Evolutionary conservation across 208 protist species (phyloP), one percentile per base, ranked within the genome.

Genomic region (Angomonas deanei): DNA sequence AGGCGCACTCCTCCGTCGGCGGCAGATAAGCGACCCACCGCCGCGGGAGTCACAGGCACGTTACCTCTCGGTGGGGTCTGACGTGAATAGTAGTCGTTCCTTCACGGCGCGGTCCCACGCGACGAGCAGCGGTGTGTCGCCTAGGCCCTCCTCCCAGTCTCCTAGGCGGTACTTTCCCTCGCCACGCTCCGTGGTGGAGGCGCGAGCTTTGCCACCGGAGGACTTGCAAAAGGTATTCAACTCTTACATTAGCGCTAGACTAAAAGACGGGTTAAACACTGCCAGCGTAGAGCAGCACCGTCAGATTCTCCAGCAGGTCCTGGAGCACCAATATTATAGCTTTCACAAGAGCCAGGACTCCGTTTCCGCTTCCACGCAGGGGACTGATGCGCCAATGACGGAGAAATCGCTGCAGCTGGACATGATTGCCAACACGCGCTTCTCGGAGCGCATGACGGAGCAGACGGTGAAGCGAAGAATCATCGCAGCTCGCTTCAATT

Each of bases 141-240:
- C n/a, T n/a, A n/a, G n/a, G n/a, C n/a, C n/a, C n/a, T n/a, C n/a
- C n/a, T n/a, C n/a, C n/a, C n/a, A n/a, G n/a, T n/a, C n/a, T n/a
- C n/a, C n/a, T n/a, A n/a, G n/a, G n/a, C n/a, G n/a, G n/a, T n/a
- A n/a, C n/a, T n/a, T n/a, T n/a, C n/a, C n/a, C n/a, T n/a, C n/a
- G n/a, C n/a, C n/a, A n/a, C 34, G 13, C 5, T 17, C 34, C 34
- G 8, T 13, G 8, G 5, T 39, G 5, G 34, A 39, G 8, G 34
- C 34, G 8, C 34, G 34, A 39, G 8, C 13, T 13, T 39, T 66
- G 33, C 6, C 61, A 1, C 42, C 61, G 17, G 33, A 50, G 50
- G 28, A 32, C 5, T 38, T 66, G 23, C 61, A 32, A 19, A 24
- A 49, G 17, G 61, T 66, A 1, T 66, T 66, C 50, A 47, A 66